These are phyloP conservation scores for Arachis monticola DNA, from an alignment of 331 rosid species.

Conservation along the genomic window DNA sequence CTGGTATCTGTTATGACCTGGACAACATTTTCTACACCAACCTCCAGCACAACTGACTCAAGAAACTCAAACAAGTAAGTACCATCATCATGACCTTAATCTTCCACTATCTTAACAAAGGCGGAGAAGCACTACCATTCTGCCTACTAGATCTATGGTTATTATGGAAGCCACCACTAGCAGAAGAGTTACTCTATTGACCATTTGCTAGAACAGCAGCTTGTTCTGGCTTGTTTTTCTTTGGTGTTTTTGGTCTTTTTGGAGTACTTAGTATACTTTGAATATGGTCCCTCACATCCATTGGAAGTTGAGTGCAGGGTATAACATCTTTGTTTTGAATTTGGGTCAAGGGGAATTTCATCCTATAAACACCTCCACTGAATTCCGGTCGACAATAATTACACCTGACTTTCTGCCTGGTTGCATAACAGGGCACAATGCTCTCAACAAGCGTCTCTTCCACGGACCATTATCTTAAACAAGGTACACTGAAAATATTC, in stretches of 20 bases:
- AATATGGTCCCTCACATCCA: conserved; percentile 65
- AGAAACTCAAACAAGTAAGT: conserved; percentile 58
- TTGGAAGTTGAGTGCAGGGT: conserved; percentile 71
- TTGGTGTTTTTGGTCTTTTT: conserved; percentile 64
- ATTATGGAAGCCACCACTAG: conserved; percentile 63
- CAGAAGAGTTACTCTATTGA: conserved; percentile 64
- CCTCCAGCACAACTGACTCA: conserved; percentile 61
- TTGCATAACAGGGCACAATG: conserved; percentile 72
- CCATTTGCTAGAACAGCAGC: conserved; percentile 52
- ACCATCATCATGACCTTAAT: conserved; percentile 58
- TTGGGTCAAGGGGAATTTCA: conserved; percentile 90
- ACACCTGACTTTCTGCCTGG: conserved; percentile 73
- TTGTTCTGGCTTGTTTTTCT: conserved; percentile 57
- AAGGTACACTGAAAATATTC: conserved; percentile 1
- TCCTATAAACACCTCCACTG: conserved; percentile 83
- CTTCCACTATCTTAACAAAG: conserved; percentile 66
- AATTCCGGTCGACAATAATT: conserved; percentile 73
- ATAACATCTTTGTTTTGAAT: conserved; percentile 78
- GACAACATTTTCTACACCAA: conserved; percentile 76
- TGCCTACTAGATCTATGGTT: conserved; percentile 61
- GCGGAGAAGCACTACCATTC: conserved; percentile 61
- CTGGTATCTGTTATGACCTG: conserved; percentile 70
- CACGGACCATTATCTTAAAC: conserved; percentile 66
- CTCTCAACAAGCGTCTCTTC: conserved; percentile 87
- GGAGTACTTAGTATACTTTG: conserved; percentile 62